phyloP scores from a whole-genome alignment of 2,329 filamentous ascomycete genomes.

The Diaporthe destruens region DNA sequence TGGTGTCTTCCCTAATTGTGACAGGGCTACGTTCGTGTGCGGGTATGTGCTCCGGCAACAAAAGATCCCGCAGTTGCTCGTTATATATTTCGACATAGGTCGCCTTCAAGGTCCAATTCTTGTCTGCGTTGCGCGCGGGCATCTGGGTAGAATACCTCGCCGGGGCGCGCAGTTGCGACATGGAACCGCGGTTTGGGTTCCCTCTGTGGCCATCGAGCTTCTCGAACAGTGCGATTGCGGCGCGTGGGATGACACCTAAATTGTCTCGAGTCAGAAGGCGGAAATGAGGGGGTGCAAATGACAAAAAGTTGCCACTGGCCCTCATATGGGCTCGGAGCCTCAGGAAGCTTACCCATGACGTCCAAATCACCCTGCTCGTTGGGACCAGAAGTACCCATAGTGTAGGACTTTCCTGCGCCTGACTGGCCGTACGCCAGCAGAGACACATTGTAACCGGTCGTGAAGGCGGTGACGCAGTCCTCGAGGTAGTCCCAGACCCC shows the following conservation, averaged over 20 bases:
- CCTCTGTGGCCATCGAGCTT: constrained; percentile 74
- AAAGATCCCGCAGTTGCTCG: constrained; percentile 90
- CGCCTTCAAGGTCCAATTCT: constrained; percentile 90
- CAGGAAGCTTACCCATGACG: constrained; percentile 78
- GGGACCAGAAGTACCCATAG: constrained; percentile 96
- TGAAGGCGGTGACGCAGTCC: constrained; percentile 89
- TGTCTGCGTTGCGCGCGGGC: constrained; percentile 66
- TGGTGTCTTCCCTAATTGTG: constrained; percentile 93
- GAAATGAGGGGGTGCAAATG: neutral
- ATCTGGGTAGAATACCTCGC: constrained; percentile 78
- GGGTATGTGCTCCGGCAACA: constrained; percentile 81
- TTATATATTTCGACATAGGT: constrained; percentile 99
- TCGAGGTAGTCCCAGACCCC: constrained; percentile 94
- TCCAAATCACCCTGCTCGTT: constrained; percentile 77
- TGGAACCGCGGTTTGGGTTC: constrained; percentile 70
- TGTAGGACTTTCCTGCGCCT: constrained; percentile 97
- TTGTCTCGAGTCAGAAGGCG: constrained; percentile 40
- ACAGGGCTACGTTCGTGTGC: constrained; percentile 79
- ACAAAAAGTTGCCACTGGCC: neutral
- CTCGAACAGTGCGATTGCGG: constrained; percentile 88
- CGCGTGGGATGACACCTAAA: constrained; percentile 92
- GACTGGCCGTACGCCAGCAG: constrained; percentile 97
- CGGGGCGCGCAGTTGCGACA: constrained; percentile 84
- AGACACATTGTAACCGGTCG: constrained; percentile 98
- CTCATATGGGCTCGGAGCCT: constrained; percentile 2